Evolutionary conservation across 2,329 filamentous ascomycete species (phyloP).

Genomic region (Trichoderma simmonsii): DNA sequence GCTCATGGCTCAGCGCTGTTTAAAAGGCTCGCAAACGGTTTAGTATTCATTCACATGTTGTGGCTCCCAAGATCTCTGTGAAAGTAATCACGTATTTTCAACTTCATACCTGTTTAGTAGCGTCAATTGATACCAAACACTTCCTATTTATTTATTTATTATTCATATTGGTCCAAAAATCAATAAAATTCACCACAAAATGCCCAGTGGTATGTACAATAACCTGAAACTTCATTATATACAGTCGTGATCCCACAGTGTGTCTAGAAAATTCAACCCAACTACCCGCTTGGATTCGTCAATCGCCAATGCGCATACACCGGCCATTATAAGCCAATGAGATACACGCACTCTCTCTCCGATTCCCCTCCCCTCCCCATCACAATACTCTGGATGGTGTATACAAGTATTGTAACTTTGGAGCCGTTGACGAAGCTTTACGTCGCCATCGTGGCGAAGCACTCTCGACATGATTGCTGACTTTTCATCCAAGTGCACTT

Average conservation of each 20-base stretch:
- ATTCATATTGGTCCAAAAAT: neutral
- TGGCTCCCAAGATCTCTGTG: neutral
- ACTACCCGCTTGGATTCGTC: neutral
- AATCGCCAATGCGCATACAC: neutral
- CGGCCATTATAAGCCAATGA: neutral
- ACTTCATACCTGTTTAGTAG: neutral
- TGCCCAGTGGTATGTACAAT: neutral
- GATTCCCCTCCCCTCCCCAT: neutral
- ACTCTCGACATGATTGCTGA: neutral
- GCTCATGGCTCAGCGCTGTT: neutral
- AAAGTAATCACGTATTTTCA: neutral
- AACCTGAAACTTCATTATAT: neutral
- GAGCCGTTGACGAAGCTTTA: neutral
- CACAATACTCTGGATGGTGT: neutral
- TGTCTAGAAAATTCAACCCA: neutral
- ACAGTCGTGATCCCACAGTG: neutral
- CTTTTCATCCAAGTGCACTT: neutral
- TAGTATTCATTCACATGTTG: neutral
- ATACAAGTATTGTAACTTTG: neutral
- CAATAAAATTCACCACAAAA: neutral
- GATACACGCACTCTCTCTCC: neutral
- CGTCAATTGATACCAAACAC: neutral
- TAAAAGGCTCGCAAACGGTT: neutral
- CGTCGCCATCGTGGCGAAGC: slow-evolving; percentile 12
- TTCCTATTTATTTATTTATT: neutral